A percentile compares a stretch with the other conserved stretches of the same genome.
Evolutionary conservation across 768 basidiomycete genomes (phyloP).

Genomic region (Macrocybe gigantea): DNA sequence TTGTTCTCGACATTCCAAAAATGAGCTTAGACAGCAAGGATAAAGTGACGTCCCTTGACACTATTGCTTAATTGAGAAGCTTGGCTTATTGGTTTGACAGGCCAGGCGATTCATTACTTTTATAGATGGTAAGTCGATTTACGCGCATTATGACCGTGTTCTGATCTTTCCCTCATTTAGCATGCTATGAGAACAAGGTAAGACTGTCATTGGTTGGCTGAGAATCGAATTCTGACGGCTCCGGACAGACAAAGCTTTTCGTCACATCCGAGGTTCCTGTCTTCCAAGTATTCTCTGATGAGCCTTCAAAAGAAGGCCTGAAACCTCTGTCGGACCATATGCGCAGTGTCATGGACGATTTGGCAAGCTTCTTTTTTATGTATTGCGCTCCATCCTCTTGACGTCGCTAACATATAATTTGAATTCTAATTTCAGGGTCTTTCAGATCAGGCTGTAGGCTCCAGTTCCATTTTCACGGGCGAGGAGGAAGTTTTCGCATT

Average conservation of each 20-base stretch:
- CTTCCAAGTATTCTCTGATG: slow-evolving; percentile 83
- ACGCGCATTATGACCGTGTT: not conserved
- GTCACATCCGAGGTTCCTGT: slow-evolving; percentile 91
- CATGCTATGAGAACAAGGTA: slow-evolving; percentile 90
- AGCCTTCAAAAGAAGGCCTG: slow-evolving; percentile 32
- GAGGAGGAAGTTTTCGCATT: slow-evolving; percentile 98
- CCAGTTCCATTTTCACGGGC: slow-evolving; percentile 88
- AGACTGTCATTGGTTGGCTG: not conserved
- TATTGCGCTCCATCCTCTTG: slow-evolving; percentile 4
- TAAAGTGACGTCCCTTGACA: slow-evolving; percentile 39
- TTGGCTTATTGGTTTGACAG: slow-evolving; percentile 26
- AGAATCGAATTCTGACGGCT: not conserved
- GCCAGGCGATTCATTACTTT: slow-evolving; percentile 97
- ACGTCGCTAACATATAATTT: not conserved
- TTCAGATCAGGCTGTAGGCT: slow-evolving; percentile 66
- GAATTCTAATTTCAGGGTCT: slow-evolving; percentile 52
- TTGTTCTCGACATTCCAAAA: slow-evolving; percentile 82
- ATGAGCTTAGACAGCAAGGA: slow-evolving; percentile 87
- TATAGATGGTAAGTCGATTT: slow-evolving; percentile 66
- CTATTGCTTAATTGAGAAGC: not conserved
- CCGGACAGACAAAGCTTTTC: slow-evolving; percentile 79
- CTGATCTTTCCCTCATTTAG: slow-evolving; percentile 25
- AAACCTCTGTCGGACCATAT: slow-evolving; percentile 70
- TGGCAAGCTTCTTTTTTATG: slow-evolving; percentile 41
- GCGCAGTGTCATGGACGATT: slow-evolving; percentile 92